These are phyloP conservation scores for Capillidium rhysosporum DNA, from an alignment of 371 early-diverging fungal species.

Conservation along the genomic window DNA sequence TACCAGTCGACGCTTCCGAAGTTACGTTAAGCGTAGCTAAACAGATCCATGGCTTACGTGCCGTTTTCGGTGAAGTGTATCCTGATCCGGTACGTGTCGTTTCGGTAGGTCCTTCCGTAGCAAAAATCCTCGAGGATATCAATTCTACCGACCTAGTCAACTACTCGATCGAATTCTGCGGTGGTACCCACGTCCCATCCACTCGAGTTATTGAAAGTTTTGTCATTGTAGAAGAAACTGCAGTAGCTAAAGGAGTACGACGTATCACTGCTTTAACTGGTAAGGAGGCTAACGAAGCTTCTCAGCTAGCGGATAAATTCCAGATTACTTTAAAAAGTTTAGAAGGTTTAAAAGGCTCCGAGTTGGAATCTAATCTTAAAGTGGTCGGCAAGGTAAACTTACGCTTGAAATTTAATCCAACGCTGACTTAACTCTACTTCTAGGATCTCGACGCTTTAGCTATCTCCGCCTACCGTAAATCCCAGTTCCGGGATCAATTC, in stretches of 20 bases:
- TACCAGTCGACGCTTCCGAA: constrained; percentile 60
- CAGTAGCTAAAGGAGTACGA: constrained; percentile 93
- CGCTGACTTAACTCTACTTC: neutral
- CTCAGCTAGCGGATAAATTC: constrained; percentile 40
- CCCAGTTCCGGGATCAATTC: constrained; percentile 44
- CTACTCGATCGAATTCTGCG: constrained; percentile 93
- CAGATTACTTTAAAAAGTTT: constrained; percentile 33
- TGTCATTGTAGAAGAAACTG: constrained; percentile 79
- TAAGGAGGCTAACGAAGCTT: constrained; percentile 61
- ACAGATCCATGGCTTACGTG: constrained; percentile 75
- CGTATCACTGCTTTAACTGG: constrained; percentile 96
- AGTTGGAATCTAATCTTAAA: constrained; percentile 65
- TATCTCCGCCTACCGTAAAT: constrained; percentile 65
- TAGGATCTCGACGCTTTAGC: constrained; percentile 52
- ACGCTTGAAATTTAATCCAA: neutral
- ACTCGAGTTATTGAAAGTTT: constrained; percentile 84
- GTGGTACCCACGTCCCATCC: constrained; percentile 95
- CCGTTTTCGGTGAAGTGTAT: constrained; percentile 92
- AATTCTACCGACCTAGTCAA: constrained; percentile 57
- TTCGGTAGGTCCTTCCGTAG: constrained; percentile 72
- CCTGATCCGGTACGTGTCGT: constrained; percentile 94
- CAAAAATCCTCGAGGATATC: constrained; percentile 69
- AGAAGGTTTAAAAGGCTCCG: constrained; percentile 26
- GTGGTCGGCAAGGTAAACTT: constrained; percentile 27
- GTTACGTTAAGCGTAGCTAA: constrained; percentile 66